Evolutionary conservation across 148 eudicot genomes (phyloP), one percentile per base, ranked within the genome.

Genomic region (Chenopodium berlandieri): DNA sequence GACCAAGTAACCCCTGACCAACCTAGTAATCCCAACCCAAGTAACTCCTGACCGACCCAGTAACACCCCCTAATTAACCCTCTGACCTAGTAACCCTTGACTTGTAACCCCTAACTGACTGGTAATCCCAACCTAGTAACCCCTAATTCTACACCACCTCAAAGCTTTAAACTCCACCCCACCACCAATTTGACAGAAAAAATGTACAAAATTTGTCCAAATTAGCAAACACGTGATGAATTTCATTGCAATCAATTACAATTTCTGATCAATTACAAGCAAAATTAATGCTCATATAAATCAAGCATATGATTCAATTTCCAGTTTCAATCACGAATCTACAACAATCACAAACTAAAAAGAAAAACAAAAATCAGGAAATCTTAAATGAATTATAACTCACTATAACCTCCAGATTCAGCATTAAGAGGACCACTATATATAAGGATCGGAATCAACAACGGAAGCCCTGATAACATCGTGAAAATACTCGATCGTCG

Each of bases 401-500:
- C 81, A 74, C 75, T 82, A 75, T 89, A 91, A 47, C 75, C 88
- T 1, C 89, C 89, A 34, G 73, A 58, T 19, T 82, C 75, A 80
- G 82, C 82, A 70, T 90, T 92, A 44, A 88, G 85, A 86, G 91
- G 80, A 0, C 88, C 89, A 2, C 88, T 23, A 23, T 23, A 23
- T 92, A 31, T 86, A 87, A 12, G 91, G 89, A 71, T 90, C 88
- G 46, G 74, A 75, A 72, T 86, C 93, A 32, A 87, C 84, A 67
- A 71, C 85, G 2, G 90, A 84, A 87, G 70, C 86, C 88, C 89
- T 88, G 81, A 90, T n/a, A n/a, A 82, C 84, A 9, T 27, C 84
- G 66, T 82, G 84, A 8, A 82, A 44, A 0, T 10, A 0, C 14
- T 76, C 13, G 20, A 82, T 23, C 11, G 84, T 76, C 70, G 60